These are phyloP conservation scores for Ustilago loliicola DNA, from an alignment of 1,284 basidiomycete species.

Conservation along the genomic window DNA sequence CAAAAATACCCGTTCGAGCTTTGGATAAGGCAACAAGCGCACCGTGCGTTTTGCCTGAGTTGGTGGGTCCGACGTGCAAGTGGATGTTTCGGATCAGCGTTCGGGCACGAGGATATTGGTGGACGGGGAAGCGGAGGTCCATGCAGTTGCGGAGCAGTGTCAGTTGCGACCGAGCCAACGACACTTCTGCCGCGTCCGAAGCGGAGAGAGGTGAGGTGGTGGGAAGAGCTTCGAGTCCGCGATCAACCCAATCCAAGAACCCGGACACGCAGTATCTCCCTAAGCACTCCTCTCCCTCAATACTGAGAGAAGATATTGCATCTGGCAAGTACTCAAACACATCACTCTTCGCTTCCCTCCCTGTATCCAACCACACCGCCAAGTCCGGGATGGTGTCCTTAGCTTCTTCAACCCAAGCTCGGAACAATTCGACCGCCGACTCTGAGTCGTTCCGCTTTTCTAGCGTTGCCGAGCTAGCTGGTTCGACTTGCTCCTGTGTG, in stretches of 20 bases:
- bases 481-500: background rate
- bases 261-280: conserved; percentile 32
- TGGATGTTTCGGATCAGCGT: conserved; percentile 81
- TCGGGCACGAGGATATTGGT: conserved; percentile 71
- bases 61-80: conserved; percentile 97
- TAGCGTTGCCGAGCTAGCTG: background rate
- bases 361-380: conserved; percentile 20
- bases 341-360: background rate
- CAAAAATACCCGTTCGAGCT: conserved; percentile 83
- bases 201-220: background rate
- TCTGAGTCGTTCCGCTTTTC: conserved; percentile 4
- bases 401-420: conserved; percentile 25
- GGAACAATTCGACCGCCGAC: conserved; percentile 24
- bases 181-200: conserved; percentile 18
- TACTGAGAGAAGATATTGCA: conserved; percentile 24
- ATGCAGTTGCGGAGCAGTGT: conserved; percentile 38
- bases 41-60: conserved; percentile 95
- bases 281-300: conserved; percentile 41
- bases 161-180: conserved; percentile 42
- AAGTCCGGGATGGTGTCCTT: conserved; percentile 18
- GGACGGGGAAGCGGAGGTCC: conserved; percentile 65
- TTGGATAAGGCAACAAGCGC: conserved; percentile 88
- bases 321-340: conserved; percentile 22
- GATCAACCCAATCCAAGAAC: conserved; percentile 50
- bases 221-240: conserved; percentile 7